Base-by-base conservation (phyloP, 176 grass and related monocot species). In the Ananas comosus region DNA sequence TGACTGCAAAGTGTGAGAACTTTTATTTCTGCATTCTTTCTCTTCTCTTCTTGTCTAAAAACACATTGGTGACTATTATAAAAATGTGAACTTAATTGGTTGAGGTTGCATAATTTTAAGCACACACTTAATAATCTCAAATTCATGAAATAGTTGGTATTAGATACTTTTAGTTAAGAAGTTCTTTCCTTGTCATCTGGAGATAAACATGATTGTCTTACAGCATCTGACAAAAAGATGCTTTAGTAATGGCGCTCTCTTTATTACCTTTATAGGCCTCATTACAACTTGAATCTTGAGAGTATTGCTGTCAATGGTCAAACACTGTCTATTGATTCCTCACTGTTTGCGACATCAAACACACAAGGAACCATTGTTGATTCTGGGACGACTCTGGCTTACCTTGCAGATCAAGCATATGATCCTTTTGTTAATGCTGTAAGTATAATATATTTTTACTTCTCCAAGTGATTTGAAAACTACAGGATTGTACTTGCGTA, bases 341-440 rank as follows among this genome's bases (percentile, higher is more conserved):
- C 87, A 51, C 72, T 91, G 58, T 99, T 99, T 80, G 66, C 81
- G 72, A 99, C 94, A 76, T 88, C 94, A 72, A 91, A 70, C 49
- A 83, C 94, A 77, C 94, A 93, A 84, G 94, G 94, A 79, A 99
- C 94, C 47, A 91, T 99, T 68, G 79, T 99, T 19, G 94, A 99
- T 75, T 99, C 94, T 21, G 94, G 94, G 57, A 99, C 94, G 57
- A 99, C 94, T 70, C 75, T 99, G 68, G 89, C 85, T 51, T 99
- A 99, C 49, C 89, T 99, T 71, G 94, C 87, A 28, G 87, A 99
- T 58, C 84, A 85, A 67, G 84, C 87, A 61, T 99, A 93, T 64
- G 90, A 93, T 83, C 94, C 94, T 69, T 99, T 99, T 86, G 67
- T 99, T 78, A 90, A 73, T 67, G 84, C 94, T 53, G 94, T 99